Base-by-base conservation (phyloP, 2,329 filamentous ascomycete species). In the Davidsoniella australis region DNA sequence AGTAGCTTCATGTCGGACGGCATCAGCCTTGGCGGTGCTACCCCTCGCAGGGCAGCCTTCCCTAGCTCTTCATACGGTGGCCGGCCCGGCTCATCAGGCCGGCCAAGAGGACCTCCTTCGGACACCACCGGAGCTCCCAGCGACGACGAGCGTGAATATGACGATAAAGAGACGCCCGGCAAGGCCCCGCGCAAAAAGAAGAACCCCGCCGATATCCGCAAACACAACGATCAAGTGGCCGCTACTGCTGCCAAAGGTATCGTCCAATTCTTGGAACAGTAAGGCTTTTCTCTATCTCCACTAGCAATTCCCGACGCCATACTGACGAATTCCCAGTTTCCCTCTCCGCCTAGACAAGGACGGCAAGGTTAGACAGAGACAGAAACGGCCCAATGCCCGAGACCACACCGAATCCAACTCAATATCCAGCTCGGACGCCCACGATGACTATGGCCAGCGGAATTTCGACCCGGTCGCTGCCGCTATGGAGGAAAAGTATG, bases 181-280 rank as follows among this genome's bases (percentile, higher is more conserved):
- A 67, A 68, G 52, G 63, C 70, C 52, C 66, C 74, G 52, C 50
- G 49, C 29, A 52, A 49, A 24, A 52, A 49, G 41, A 45, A 29
- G 12, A 52, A 52, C 9, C 41, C 41, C 18, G 63, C 66, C 42
- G 67, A 75, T 50, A 73, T 91, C 29, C 78, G 82, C 5, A 73
- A 76, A 51, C 83, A 89, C 5, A 79, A 86, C 55, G 85, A 93
- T 63, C 73, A 73, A 52, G 81, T 85, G 45, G 85, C 82, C 54
- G 71, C 85, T 55, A 75, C 80, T 48, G 75, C 89, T 23, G 82
- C 85, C 60, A 71, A 80, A 50, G 76, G 81, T 51, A 91, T 93
- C 60, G 80, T 88, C 63, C 72, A 74, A 55, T 93, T 91, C 60
- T 75, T 93, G 23, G 82, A 91, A 60, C 75, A 72, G 82, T 87